phyloP scores from a whole-genome alignment of 2,329 filamentous ascomycete species.

The Aspergillus flavus region DNA sequence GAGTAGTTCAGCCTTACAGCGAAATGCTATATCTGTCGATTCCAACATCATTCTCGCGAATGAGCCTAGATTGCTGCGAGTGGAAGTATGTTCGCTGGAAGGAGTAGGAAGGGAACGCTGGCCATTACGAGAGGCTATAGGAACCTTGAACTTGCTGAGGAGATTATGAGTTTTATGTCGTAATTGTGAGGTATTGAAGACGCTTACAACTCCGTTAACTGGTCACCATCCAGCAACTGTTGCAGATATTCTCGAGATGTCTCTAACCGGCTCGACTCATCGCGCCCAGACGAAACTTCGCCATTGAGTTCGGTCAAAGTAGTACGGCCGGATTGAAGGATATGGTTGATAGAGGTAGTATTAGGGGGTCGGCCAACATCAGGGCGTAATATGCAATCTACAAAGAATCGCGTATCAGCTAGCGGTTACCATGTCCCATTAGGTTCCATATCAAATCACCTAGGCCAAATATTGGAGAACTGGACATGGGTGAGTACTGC shows the following conservation, averaged over 20 bases:
- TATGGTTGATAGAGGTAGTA: slow-evolving; percentile 45
- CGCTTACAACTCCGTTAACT: slow-evolving; percentile 52
- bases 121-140: slow-evolving; percentile 28
- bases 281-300: slow-evolving; percentile 63
- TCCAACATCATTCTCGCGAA: slow-evolving; percentile 60
- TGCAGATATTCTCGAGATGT: slow-evolving; percentile 74
- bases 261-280: slow-evolving; percentile 65
- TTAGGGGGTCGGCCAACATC: slow-evolving; percentile 46
- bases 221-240: slow-evolving; percentile 71
- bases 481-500: slow-evolving; percentile 54
- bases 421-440: slow-evolving; percentile 18
- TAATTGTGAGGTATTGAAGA: slow-evolving; percentile 9
- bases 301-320: slow-evolving; percentile 69
- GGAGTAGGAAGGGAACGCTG: slow-evolving; percentile 21
- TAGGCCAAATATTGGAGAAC: slow-evolving; percentile 49
- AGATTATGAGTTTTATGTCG: slow-evolving; percentile 16
- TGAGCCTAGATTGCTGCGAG: slow-evolving; percentile 45
- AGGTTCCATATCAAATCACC: slow-evolving; percentile 31
- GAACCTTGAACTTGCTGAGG: slow-evolving; percentile 47
- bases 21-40: slow-evolving; percentile 46
- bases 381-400: slow-evolving; percentile 46
- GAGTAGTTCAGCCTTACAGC: slow-evolving; percentile 37
- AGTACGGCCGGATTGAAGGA: slow-evolving; percentile 54
- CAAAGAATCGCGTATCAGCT: slow-evolving; percentile 21
- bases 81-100: slow-evolving; percentile 26